Conservation (phyloP, 2,329 filamentous ascomycete genomes). For the Albophoma yamanashiensis region DNA sequence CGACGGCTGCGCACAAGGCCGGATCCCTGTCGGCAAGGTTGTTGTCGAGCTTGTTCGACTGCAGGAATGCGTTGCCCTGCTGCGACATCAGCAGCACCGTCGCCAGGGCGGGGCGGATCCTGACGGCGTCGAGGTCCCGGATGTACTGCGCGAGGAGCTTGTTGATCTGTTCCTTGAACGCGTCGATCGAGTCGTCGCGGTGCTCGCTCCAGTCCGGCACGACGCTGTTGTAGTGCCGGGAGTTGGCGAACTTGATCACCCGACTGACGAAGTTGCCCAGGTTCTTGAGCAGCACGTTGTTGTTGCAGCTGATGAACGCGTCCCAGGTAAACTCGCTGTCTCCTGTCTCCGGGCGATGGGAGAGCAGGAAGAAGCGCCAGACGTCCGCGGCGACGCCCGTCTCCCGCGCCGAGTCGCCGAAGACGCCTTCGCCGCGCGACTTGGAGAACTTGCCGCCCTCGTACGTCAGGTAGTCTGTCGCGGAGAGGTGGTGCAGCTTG, state of each 20-base stretch:
- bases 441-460: conserved; percentile 90
- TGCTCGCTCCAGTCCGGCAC: neutral
- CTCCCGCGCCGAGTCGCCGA: conserved; percentile 79
- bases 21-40: neutral
- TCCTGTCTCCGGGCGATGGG: conserved; percentile 71
- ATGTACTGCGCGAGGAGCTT: neutral
- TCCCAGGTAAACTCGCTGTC: conserved; percentile 89
- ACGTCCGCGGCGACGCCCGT: conserved; percentile 84
- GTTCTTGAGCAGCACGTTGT: conserved; percentile 74
- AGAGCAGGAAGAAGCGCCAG: conserved; percentile 85
- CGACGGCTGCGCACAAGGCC: neutral
- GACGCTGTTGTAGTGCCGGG: conserved; percentile 60
- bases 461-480: conserved; percentile 80
- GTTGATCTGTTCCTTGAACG: neutral
- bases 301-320: conserved; percentile 74
- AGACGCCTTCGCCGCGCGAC: conserved; percentile 79
- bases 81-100: neutral
- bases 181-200: neutral
- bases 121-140: neutral
- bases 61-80: neutral
- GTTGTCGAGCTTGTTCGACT: neutral
- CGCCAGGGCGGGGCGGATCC: neutral
- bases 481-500: conserved; percentile 77
- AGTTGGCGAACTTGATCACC: conserved; percentile 64
- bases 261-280: conserved; percentile 67